A percentile compares a stretch with the other conserved stretches of the same genome.
phyloP scores from a whole-genome alignment of 139 green algal species.

The Auxenochlorella protothecoides region DNA sequence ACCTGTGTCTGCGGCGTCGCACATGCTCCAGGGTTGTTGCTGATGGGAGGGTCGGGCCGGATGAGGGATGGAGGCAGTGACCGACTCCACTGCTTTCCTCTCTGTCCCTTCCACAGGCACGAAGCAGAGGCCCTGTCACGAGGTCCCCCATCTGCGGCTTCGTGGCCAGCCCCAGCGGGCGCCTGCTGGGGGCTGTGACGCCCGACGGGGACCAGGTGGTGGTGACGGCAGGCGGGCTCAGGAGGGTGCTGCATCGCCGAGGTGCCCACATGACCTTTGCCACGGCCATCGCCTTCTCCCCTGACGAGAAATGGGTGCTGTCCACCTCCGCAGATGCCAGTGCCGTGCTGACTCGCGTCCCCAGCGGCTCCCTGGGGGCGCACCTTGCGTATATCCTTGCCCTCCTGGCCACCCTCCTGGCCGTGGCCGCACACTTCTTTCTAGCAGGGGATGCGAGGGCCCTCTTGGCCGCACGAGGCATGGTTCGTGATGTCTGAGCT shows the following conservation, averaged over 20 bases:
- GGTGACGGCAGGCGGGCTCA: slow-evolving; percentile 15
- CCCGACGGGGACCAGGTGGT: slow-evolving; percentile 23
- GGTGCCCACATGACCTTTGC: slow-evolving; percentile 48
- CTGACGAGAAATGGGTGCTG: slow-evolving; percentile 16
- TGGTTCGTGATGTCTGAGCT: no score
- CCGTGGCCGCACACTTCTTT: no score
- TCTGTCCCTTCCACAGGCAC: background rate
- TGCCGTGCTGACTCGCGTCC: slow-evolving; percentile 15
- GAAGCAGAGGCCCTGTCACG: slow-evolving; percentile 10
- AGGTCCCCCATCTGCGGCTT: slow-evolving; percentile 24
- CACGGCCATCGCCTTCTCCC: slow-evolving; percentile 31
- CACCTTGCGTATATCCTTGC: no score
- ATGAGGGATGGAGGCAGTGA: no score
- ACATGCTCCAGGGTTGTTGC: no score
- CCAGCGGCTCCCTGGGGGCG: no score
- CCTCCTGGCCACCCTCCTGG: no score
- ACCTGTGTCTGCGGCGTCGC: no score
- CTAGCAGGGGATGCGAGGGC: no score
- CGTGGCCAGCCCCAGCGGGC: slow-evolving; percentile 12
- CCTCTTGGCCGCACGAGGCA: no score
- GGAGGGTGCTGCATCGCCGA: slow-evolving; percentile 7
- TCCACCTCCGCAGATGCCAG: slow-evolving; percentile 17
- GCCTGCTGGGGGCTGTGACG: slow-evolving; percentile 20
- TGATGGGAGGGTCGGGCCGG: no score
- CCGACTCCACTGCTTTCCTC: no score